Evolutionary conservation across 768 basidiomycete species (phyloP), one percentile per base, ranked within the genome.

Genomic region (Lactarius hatsudake): DNA sequence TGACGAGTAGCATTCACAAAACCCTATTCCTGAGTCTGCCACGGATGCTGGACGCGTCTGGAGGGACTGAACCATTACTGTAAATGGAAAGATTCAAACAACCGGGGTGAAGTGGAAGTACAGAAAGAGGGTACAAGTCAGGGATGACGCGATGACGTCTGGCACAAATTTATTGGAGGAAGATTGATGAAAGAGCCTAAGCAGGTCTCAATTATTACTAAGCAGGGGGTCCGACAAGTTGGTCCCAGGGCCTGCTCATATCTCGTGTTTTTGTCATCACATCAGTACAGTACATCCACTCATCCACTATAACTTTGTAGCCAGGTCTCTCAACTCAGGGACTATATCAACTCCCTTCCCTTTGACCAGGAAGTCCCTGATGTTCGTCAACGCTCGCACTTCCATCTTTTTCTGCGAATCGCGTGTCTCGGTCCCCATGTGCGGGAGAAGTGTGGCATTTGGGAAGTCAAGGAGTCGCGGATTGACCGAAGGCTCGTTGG

Each of bases 401-500:
- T 94, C 93, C 93, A 94, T 94, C 74, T 83, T 83, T 65, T 82
- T 82, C 75, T 92, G 90, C 7, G 89, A 83, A 72, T 95, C 94
- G 69, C 86, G 85, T 62, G 86, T 94, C 75, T 92, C 88, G 0
- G 93, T 94, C 8, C 95, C 96, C 87, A 96, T 88, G 76, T 96
- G 96, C 0, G 95, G 96, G 23, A 98, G 82, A 10, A 98, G 81
- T 36, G 89, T 89, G 69, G 93, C 88, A 69, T 94, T 87, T 10
- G 89, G 87, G 76, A 93, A 91, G n/a, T 85, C 83, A 63, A 95
- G 81, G 40, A 96, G 78, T 34, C 88, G 85, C 5, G 91, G 88
- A 72, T 94, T 89, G 51, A 94, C 86, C 56, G 83, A 75, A 1
- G 94, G 94, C 73, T 94, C 93, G 77, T 94, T 82, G 12, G 93